Conservation (phyloP, 1,284 basidiomycete species). For the Porogramme epimiltina region DNA sequence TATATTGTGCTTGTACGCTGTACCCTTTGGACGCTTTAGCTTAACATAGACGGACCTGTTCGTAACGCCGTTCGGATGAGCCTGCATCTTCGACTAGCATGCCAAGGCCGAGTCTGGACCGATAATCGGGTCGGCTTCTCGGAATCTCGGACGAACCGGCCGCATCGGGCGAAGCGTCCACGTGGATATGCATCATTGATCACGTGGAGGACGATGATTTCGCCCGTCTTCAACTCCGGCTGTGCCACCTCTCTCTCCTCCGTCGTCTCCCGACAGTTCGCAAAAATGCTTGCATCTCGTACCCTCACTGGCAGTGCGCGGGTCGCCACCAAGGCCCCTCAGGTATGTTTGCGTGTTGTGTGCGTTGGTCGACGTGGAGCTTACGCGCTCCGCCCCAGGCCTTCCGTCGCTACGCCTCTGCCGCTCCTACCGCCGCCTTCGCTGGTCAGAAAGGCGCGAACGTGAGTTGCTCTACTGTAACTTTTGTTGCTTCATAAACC, state of each 20-base stretch:
- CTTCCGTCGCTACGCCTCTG: conserved; percentile 66
- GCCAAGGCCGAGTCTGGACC: no score
- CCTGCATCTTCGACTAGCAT: no score
- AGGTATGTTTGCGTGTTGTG: conserved; percentile 37
- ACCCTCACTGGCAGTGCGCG: conserved; percentile 56
- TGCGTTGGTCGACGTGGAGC: neutral
- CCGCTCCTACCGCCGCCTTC: conserved; percentile 82
- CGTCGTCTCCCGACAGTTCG: conserved; percentile 27
- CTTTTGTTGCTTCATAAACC: neutral
- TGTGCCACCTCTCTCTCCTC: conserved; percentile 24
- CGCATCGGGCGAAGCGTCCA: conserved; percentile 21
- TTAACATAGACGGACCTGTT: neutral
- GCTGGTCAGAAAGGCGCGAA: conserved; percentile 85
- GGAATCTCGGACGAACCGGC: neutral
- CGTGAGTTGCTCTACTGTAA: conserved; percentile 54
- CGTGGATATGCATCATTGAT: conserved; percentile 32
- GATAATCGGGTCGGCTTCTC: no score
- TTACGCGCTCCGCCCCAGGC: conserved; percentile 38
- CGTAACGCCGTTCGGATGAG: no score
- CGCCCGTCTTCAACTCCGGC: conserved; percentile 24
- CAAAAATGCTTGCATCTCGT: conserved; percentile 59
- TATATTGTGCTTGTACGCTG: conserved; percentile 4
- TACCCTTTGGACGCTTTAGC: neutral
- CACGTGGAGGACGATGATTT: conserved; percentile 26
- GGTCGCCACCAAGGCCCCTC: conserved; percentile 46